These are phyloP conservation scores for Calonectria henricotiae DNA, from an alignment of 2,329 filamentous ascomycete species.

Conservation along the genomic window DNA sequence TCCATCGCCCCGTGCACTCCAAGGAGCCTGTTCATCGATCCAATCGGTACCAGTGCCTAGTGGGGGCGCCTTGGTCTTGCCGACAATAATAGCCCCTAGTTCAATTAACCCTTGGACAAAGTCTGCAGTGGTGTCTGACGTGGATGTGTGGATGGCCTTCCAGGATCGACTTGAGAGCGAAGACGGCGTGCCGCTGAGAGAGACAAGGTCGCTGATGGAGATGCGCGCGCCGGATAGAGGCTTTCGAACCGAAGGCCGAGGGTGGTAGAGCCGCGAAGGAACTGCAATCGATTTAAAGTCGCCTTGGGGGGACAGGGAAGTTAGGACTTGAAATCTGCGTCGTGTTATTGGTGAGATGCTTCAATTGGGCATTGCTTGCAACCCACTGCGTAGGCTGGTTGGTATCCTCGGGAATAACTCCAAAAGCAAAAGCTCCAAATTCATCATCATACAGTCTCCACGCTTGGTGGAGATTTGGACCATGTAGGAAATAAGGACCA, in stretches of 20 bases:
- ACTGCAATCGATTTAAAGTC: constrained; percentile 57
- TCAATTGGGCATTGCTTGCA: background rate
- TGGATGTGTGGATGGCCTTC: constrained; percentile 67
- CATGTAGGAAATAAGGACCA: constrained; percentile 62
- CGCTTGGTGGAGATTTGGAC: constrained; percentile 61
- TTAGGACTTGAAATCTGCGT: constrained; percentile 55
- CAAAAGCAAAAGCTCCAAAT: constrained; percentile 57
- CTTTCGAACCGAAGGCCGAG: constrained; percentile 50
- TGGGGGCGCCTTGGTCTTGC: constrained; percentile 69
- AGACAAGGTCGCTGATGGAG: constrained; percentile 56
- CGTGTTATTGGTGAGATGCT: constrained; percentile 34
- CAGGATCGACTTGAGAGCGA: constrained; percentile 74
- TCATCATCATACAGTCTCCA: constrained; percentile 62
- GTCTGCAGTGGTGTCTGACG: constrained; percentile 63
- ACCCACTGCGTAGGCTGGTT: constrained; percentile 51
- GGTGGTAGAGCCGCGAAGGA: constrained; percentile 59
- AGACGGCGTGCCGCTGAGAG: constrained; percentile 68
- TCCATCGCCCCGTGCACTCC: constrained; percentile 66
- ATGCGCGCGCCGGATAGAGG: constrained; percentile 60
- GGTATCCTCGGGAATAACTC: constrained; percentile 58
- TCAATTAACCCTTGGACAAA: constrained; percentile 72
- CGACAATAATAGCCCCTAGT: constrained; percentile 72
- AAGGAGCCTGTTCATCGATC: constrained; percentile 60
- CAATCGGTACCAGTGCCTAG: constrained; percentile 64
- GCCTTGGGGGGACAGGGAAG: constrained; percentile 50